Evolutionary conservation across 352 stramenopile genomes (phyloP), one percentile per base, ranked within the genome.

Genomic region (Pythium phragmitis): DNA sequence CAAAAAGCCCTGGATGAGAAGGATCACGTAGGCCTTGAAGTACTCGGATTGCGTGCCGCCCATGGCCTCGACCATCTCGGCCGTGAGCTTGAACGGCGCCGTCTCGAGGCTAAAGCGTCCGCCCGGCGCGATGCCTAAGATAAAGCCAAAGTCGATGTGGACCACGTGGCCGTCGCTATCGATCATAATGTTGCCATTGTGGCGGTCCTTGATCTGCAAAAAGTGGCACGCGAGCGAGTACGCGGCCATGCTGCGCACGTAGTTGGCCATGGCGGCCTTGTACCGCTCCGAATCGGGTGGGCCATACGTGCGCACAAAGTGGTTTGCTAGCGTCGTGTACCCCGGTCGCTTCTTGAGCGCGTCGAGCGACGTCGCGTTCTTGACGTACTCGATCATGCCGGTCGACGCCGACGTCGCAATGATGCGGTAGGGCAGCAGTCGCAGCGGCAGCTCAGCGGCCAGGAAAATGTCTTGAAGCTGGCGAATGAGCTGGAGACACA

Each of bases 101-200:
- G 92, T 91, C 75, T 99, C 97, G 34, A 99, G 87, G 52, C 85
- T 98, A 68, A 99, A 99, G 52, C 82, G 71, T 7, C 83, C 83
- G 39, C 85, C 98, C 16, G 97, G 97, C 14, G 94, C 97, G 77
- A 98, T 99, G 43, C 96, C 97, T 21, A 99, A 91, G 41, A 99
- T 97, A 75, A 99, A 99, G 16, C 98, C 97, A 74, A 99, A 99
- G 79, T 99, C 98, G 67, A 99, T 99, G 79, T 99, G 96, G 50
- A 99, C 91, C 4, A 99, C 79, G 70, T 98, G 94, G 8, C 97
- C 97, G 48, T 97, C 81, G 47, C 85, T 98, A 76, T 99, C 97
- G 51, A 99, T 96, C 90, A 99, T 98, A 61, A 99, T 98, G 72
- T 99, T 99, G 33, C 97, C 97, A 70, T 99, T 99, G 88, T 99